A percentile compares a stretch with the other conserved stretches of the same genome.
phyloP scores from a whole-genome alignment of 139 green algal species.

The Klebsormidium nitens region DNA sequence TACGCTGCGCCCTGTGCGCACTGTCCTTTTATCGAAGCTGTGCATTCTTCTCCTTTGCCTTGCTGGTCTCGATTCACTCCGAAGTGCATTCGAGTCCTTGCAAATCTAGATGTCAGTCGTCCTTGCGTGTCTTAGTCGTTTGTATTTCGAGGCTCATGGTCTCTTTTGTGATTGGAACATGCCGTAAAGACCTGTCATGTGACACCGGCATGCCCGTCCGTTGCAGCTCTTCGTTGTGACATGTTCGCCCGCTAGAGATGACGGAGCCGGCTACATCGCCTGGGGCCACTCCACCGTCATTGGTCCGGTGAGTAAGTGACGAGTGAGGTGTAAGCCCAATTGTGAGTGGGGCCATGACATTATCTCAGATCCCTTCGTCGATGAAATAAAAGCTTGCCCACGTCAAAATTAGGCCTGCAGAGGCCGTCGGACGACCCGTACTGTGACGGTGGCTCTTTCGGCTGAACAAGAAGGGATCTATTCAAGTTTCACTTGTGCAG shows the following conservation, averaged over 20 bases:
- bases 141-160: neutral
- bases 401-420: too few species aligned
- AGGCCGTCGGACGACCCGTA: neutral
- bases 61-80: neutral
- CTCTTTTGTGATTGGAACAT: neutral
- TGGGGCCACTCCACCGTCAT: constrained; percentile 46
- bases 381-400: too few species aligned
- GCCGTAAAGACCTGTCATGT: neutral
- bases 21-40: neutral
- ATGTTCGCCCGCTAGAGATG: constrained; percentile 81
- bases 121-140: neutral
- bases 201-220: neutral
- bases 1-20: too few species aligned
- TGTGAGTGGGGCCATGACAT: too few species aligned
- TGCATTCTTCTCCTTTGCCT: neutral
- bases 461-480: neutral
- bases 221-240: constrained; percentile 80
- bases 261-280: constrained; percentile 36
- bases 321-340: too few species aligned
- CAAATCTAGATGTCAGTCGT: neutral
- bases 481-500: neutral
- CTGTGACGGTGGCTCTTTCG: neutral
- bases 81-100: neutral
- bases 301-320: constrained; percentile 37
- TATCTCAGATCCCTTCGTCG: too few species aligned